These are phyloP conservation scores for Tolypocladium endophyticum DNA, from an alignment of 2,329 filamentous ascomycete species.

Conservation along the genomic window DNA sequence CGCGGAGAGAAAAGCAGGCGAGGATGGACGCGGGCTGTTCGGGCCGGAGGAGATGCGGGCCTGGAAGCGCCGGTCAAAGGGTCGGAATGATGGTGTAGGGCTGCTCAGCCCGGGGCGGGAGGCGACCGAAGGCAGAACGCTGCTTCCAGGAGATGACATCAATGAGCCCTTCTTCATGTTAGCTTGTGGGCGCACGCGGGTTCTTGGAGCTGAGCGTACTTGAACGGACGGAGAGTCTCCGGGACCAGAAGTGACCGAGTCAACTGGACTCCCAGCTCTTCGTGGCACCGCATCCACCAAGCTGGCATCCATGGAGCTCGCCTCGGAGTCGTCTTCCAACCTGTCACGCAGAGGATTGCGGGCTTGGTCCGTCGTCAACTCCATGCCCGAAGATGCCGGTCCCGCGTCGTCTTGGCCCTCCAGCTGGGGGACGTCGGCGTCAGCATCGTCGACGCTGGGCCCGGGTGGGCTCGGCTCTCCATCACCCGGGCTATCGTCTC, in stretches of 20 bases:
- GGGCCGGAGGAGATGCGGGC: slow-evolving; percentile 59
- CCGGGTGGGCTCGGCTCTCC: slow-evolving; percentile 25
- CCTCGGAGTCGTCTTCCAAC: slow-evolving; percentile 36
- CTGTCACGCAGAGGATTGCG: slow-evolving; percentile 32
- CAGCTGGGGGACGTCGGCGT: slow-evolving; percentile 11
- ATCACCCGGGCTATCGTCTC: slow-evolving; percentile 29
- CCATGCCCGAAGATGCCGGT: slow-evolving; percentile 6
- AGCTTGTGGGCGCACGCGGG: slow-evolving; percentile 5
- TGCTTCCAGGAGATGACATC: slow-evolving; percentile 61
- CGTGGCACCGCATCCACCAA: slow-evolving; percentile 38
- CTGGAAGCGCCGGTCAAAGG: slow-evolving; percentile 91
- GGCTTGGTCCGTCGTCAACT: slow-evolving; percentile 27
- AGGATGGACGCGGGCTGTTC: slow-evolving; percentile 56
- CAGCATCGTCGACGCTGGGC: not conserved
- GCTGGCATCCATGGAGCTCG: slow-evolving; percentile 38
- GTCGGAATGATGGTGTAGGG: slow-evolving; percentile 74
- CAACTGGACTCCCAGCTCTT: slow-evolving; percentile 55
- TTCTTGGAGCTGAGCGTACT: slow-evolving; percentile 33
- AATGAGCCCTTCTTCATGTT: slow-evolving; percentile 43
- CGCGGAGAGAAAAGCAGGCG: slow-evolving; percentile 64
- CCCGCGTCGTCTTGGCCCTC: slow-evolving; percentile 2
- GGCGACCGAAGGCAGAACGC: slow-evolving; percentile 57
- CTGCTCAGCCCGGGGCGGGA: slow-evolving; percentile 56
- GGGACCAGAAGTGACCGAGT: slow-evolving; percentile 60
- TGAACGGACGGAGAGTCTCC: slow-evolving; percentile 80